Evolutionary conservation across 805 yeast genomes (phyloP).

Genomic region (Candida rishiriensis): DNA sequence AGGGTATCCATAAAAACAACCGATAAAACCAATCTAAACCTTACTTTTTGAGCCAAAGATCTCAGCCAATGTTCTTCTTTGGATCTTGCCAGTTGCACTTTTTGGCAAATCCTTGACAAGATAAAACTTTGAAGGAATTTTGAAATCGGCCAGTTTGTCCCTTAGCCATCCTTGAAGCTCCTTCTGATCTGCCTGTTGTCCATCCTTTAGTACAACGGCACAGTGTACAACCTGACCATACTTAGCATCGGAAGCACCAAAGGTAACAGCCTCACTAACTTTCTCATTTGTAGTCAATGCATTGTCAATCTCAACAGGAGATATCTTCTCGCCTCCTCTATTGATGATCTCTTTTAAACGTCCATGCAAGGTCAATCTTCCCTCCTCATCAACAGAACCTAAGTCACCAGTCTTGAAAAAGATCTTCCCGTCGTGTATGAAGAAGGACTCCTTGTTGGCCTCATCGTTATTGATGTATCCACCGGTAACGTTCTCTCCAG

Average conservation of each 20-base stretch:
- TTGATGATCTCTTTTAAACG: slow-evolving; percentile 70
- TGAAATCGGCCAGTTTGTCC: slow-evolving; percentile 48
- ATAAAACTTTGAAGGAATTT: slow-evolving; percentile 54
- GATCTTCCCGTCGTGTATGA: slow-evolving; percentile 8
- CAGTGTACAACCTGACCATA: slow-evolving; percentile 73
- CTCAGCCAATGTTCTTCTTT: slow-evolving; percentile 57
- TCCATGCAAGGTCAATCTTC: slow-evolving; percentile 60
- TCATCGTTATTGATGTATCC: slow-evolving; percentile 70
- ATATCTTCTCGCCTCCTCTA: slow-evolving; percentile 75
- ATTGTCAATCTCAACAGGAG: slow-evolving; percentile 68
- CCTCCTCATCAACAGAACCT: slow-evolving; percentile 56
- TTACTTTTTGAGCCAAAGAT: slow-evolving; percentile 40
- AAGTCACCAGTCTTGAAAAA: slow-evolving; percentile 75
- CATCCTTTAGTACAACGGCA: slow-evolving; percentile 54
- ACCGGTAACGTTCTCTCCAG: slow-evolving; percentile 63
- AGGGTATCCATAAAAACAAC: too few species aligned
- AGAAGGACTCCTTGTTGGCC: slow-evolving; percentile 59
- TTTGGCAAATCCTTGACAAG: slow-evolving; percentile 63
- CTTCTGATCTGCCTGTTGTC: slow-evolving; percentile 31
- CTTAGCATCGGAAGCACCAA: slow-evolving; percentile 61
- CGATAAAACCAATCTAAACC: slow-evolving; percentile 10
- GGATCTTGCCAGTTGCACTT: slow-evolving; percentile 76
- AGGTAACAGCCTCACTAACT: slow-evolving; percentile 67
- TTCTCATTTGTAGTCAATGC: slow-evolving; percentile 54
- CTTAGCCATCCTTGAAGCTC: slow-evolving; percentile 45